Base-by-base conservation (phyloP, 495 filamentous ascomycete species). In the Glonium stellatum region DNA sequence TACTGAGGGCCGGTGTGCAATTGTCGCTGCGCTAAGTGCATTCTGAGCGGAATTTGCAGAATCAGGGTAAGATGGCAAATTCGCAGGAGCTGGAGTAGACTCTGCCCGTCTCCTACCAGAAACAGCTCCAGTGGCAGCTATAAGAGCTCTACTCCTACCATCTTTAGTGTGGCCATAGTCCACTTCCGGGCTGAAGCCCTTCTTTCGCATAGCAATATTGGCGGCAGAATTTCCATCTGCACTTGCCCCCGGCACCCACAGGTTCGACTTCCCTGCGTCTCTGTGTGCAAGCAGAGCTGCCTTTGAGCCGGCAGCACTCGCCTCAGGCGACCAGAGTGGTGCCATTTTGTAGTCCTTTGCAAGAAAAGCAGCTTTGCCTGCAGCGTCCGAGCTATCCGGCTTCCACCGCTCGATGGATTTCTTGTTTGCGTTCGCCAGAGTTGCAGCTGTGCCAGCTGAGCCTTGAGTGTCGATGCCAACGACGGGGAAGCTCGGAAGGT, bases 71-170 rank as follows among this genome's bases (percentile, higher is more conserved):
- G 73, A 72, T 31, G 72, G 73, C 41, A 61, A 72, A 44, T 13
- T 4, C 18, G 13, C 39, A 23, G 73, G 65, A 58, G 65, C 66
- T 0, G 88, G 88, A 10, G 79, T 78, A 4, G 89, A 91, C 12
- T 81, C 82, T 6, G 90, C 80, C 69, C 90, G 75, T 65, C 76
- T 79, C 48, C 90, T 81, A 31, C 70, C 70, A 23, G 81, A 76
- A 2, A 89, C 83, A 6, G 90, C 88, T 22, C 84, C 88, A 18
- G 84, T 85, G 6, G 89, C 89, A 27, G 90, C 90, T 49, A 77
- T 69, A 55, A 88, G 73, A 22, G 90, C 88, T 47, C 79, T 81
- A 55, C 79, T 80, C 0, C 75, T 77, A n/a, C 73, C 75, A 57
- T 80, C 69, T 11, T 70, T 69, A 0, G 77, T 78, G 51, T 75